Conservation (phyloP, 768 basidiomycete genomes). For the Boletus reticuloceps region DNA sequence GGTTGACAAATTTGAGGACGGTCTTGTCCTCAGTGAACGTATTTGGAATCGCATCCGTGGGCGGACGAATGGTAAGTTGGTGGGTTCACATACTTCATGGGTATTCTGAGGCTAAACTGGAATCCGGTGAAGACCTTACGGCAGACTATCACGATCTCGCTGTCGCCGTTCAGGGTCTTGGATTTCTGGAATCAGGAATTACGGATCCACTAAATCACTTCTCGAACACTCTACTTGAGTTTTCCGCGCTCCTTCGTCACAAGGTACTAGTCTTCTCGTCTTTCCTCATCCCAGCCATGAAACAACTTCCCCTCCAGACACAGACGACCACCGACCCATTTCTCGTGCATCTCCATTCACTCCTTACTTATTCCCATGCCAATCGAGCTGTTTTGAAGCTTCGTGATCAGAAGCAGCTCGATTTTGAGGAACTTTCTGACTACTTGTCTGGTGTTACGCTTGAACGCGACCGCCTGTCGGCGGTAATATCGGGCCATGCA, state of each 20-base stretch:
- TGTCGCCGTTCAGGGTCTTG: slow-evolving; percentile 93
- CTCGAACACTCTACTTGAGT: slow-evolving; percentile 93
- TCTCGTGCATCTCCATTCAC: slow-evolving; percentile 84
- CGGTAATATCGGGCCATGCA: slow-evolving; percentile 85
- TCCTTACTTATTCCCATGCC: slow-evolving; percentile 90
- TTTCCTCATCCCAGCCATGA: neutral
- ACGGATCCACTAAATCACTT: slow-evolving; percentile 97
- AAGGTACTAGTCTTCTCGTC: slow-evolving; percentile 46
- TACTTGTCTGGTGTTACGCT: slow-evolving; percentile 91
- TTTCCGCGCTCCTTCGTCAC: slow-evolving; percentile 86
- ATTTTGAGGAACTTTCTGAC: slow-evolving; percentile 95
- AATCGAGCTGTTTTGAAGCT: slow-evolving; percentile 94
- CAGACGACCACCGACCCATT: slow-evolving; percentile 91
- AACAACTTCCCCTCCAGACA: slow-evolving; percentile 47
- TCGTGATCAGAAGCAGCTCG: slow-evolving; percentile 97
- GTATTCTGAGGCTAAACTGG: slow-evolving; percentile 77
- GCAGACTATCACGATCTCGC: slow-evolving; percentile 97
- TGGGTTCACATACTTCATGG: slow-evolving; percentile 27
- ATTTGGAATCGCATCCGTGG: slow-evolving; percentile 75
- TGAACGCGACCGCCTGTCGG: slow-evolving; percentile 90
- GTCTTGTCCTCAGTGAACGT: slow-evolving; percentile 77
- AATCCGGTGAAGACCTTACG: slow-evolving; percentile 89
- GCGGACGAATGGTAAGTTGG: slow-evolving; percentile 79
- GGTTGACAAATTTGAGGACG: slow-evolving; percentile 96
- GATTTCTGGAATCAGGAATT: slow-evolving; percentile 97